Evolutionary conservation across 2,329 filamentous ascomycete species (phyloP).

Genomic region (Cercospora sp.): DNA sequence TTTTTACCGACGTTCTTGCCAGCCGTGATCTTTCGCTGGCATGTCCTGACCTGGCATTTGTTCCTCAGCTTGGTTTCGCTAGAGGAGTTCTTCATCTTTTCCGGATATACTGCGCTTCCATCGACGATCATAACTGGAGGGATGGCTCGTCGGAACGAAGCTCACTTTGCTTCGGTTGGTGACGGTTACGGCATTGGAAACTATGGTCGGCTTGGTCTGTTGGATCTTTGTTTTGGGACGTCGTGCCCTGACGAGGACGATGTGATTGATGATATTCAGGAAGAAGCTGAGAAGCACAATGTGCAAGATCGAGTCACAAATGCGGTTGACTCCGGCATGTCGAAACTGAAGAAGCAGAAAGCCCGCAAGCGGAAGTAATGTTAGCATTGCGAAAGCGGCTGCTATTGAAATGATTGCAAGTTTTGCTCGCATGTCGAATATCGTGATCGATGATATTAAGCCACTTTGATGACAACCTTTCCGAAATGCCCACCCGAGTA

Average conservation of each 20-base stretch:
- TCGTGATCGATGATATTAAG: constrained; percentile 11
- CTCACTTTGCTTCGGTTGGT: constrained; percentile 52
- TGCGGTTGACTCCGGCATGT: constrained; percentile 33
- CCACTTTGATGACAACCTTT: constrained; percentile 37
- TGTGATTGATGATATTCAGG: constrained; percentile 55
- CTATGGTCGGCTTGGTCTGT: constrained; percentile 52
- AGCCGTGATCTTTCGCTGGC: constrained; percentile 63
- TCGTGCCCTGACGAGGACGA: constrained; percentile 48
- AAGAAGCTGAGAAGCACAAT: constrained; percentile 58
- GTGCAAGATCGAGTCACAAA: constrained; percentile 47
- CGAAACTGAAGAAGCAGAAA: constrained; percentile 19
- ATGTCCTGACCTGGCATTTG: constrained; percentile 70
- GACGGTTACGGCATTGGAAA: constrained; percentile 41
- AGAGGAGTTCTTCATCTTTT: constrained; percentile 67
- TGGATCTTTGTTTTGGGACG: constrained; percentile 65
- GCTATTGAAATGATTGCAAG: neutral
- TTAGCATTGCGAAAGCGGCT: neutral
- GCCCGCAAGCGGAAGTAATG: constrained; percentile 13
- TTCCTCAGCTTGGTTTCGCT: constrained; percentile 63
- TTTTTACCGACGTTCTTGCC: constrained; percentile 68
- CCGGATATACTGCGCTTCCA: constrained; percentile 64
- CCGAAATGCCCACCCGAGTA: constrained; percentile 43
- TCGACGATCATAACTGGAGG: constrained; percentile 59
- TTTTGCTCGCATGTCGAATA: neutral
- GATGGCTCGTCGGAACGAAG: constrained; percentile 59